phyloP scores from a whole-genome alignment of 352 stramenopile genomes.

The Phytophthora pini region DNA sequence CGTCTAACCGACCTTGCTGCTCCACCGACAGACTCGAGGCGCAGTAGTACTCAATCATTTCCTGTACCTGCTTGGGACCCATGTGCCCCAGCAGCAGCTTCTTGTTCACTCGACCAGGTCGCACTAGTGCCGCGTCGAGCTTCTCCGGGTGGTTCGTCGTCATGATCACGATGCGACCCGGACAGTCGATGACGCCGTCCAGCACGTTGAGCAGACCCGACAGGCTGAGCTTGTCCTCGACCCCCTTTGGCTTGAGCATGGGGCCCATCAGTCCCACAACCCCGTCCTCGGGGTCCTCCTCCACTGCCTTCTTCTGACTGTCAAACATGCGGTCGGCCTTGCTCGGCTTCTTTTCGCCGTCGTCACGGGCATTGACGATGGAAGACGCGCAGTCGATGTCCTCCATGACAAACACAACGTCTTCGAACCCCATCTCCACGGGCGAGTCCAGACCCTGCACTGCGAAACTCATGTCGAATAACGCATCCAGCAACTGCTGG shows the following conservation, averaged over 20 bases:
- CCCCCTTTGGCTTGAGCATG: slow-evolving; percentile 35
- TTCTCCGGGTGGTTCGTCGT: slow-evolving; percentile 94
- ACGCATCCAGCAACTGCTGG: slow-evolving; percentile 81
- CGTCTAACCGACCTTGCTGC: slow-evolving; percentile 27
- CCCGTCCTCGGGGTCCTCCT: slow-evolving; percentile 13
- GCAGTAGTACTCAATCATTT: slow-evolving; percentile 85
- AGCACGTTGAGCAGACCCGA: slow-evolving; percentile 90
- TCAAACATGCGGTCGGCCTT: slow-evolving; percentile 28
- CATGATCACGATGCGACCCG: slow-evolving; percentile 93
- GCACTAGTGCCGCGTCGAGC: slow-evolving; percentile 92
- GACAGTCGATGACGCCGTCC: slow-evolving; percentile 91
- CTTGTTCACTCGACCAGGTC: slow-evolving; percentile 91
- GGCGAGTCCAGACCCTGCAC: slow-evolving; percentile 71
- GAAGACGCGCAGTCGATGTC: slow-evolving; percentile 87
- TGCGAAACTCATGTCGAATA: slow-evolving; percentile 79
- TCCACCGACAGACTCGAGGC: slow-evolving; percentile 33
- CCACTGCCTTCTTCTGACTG: slow-evolving; percentile 35
- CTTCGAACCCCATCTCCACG: slow-evolving; percentile 73
- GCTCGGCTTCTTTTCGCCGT: slow-evolving; percentile 25
- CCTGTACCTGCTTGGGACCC: slow-evolving; percentile 38
- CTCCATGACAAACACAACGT: slow-evolving; percentile 93
- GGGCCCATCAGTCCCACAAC: slow-evolving; percentile 28
- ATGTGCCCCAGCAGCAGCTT: slow-evolving; percentile 82
- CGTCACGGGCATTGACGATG: slow-evolving; percentile 67
- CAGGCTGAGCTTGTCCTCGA: slow-evolving; percentile 76